Conservation (phyloP, 805 yeast species). For the Cyberlindnera mrakii region DNA sequence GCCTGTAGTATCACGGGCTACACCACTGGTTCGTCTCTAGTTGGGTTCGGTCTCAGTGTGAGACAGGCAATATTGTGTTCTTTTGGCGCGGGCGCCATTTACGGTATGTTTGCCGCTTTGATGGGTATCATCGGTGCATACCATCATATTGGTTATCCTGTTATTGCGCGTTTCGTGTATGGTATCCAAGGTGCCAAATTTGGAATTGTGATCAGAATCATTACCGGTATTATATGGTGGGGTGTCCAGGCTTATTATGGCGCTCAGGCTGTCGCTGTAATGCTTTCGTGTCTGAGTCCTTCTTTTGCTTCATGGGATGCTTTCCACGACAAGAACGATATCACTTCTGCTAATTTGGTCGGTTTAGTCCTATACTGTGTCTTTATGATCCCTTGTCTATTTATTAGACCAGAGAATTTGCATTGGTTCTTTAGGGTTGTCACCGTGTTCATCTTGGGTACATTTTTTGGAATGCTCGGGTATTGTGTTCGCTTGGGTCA, state of each 20-base stretch:
- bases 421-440: constrained; percentile 22
- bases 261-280: constrained; percentile 30
- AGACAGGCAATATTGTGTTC: constrained; percentile 23
- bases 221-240: constrained; percentile 33
- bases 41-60: constrained; percentile 23
- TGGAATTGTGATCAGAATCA: constrained; percentile 30
- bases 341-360: constrained; percentile 33
- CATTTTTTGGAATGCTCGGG: constrained; percentile 27
- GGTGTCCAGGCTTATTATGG: constrained; percentile 33
- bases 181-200: constrained; percentile 31
- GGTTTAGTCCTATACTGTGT: constrained; percentile 36
- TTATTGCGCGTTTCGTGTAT: constrained; percentile 30
- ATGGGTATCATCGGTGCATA: constrained; percentile 23
- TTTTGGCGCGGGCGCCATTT: constrained; percentile 24
- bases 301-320: constrained; percentile 20
- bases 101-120: constrained; percentile 23
- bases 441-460: constrained; percentile 22
- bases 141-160: constrained; percentile 33
- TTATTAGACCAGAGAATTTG: constrained; percentile 28
- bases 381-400: constrained; percentile 22
- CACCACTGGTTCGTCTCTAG: constrained; percentile 28
- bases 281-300: constrained; percentile 23
- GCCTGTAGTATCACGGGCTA: constrained; percentile 32
- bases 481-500: constrained; percentile 24
- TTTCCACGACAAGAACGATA: constrained; percentile 26